Percentiles rank a stretch among this genome's conserved stretches.
Conservation (phyloP, 257 asterid species). For the Parsonsia alboflavescens region DNA sequence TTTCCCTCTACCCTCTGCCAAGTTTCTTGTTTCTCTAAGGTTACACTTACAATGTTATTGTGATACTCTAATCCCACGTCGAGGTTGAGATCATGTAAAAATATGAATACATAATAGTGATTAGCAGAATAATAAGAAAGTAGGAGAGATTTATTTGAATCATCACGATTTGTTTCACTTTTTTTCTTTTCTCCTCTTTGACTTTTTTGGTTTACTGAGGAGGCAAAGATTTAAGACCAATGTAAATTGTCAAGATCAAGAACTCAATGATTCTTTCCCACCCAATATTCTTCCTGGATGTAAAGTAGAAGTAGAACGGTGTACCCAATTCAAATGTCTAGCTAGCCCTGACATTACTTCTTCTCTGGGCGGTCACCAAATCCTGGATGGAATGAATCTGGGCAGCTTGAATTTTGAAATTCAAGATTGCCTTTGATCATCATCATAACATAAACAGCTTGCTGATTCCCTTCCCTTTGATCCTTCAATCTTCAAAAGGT, state of each 20-base stretch:
- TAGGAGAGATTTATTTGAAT: no score
- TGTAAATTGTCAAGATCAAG: background rate
- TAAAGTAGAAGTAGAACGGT: background rate
- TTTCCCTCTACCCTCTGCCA: background rate
- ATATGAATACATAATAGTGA: no score
- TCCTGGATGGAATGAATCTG: background rate
- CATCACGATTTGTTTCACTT: background rate
- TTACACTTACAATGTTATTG: no score
- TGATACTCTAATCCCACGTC: no score
- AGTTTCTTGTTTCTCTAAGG: no score
- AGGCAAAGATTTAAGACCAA: background rate
- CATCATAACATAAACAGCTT: background rate
- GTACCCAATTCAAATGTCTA: slow-evolving; percentile 5
- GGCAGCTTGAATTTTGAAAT: background rate
- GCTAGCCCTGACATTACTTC: slow-evolving; percentile 17
- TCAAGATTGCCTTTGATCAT: background rate
- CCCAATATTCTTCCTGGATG: background rate
- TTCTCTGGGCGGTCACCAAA: background rate
- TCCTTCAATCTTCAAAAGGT: background rate
- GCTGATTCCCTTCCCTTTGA: background rate
- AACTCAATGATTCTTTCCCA: background rate
- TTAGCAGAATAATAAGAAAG: no score
- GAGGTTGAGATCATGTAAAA: no score
- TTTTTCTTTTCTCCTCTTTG: background rate
- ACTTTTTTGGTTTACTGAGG: background rate